These are phyloP conservation scores for Naganishia antarctica DNA, from an alignment of 768 basidiomycete genomes.

Conservation along the genomic window DNA sequence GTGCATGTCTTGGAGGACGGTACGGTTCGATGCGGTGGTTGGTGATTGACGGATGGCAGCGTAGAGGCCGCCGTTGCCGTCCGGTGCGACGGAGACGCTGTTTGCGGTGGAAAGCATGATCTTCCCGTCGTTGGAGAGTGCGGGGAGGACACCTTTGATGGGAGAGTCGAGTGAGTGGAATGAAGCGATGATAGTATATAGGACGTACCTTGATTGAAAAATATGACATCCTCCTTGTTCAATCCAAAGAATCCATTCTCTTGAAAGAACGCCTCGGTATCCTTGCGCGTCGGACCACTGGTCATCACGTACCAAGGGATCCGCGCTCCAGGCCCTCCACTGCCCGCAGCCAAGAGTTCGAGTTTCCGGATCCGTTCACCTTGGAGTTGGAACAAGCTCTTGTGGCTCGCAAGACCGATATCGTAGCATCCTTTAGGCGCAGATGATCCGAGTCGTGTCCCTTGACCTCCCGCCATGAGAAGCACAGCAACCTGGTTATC, in stretches of 20 bases:
- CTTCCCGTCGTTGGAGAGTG: conserved; percentile 88
- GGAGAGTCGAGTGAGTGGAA: background rate
- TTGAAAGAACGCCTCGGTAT: conserved; percentile 79
- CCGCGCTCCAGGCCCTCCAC: conserved; percentile 57
- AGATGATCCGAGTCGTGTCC: conserved; percentile 82
- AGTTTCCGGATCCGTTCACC: conserved; percentile 89
- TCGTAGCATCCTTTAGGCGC: conserved; percentile 98
- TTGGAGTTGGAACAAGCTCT: conserved; percentile 91
- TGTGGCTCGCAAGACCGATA: conserved; percentile 87
- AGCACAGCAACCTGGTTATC: conserved; percentile 85
- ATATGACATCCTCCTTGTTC: conserved; percentile 67
- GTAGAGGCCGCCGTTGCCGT: conserved; percentile 96
- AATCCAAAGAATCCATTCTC: conserved; percentile 77
- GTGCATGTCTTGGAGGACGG: conserved; percentile 77
- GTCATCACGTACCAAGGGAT: conserved; percentile 99
- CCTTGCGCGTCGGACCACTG: conserved; percentile 83
- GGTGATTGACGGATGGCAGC: conserved; percentile 80
- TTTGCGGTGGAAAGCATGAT: conserved; percentile 75
- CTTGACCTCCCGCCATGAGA: conserved; percentile 97
- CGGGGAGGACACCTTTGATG: conserved; percentile 79
- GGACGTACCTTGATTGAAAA: conserved; percentile 89
- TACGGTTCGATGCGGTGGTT: conserved; percentile 59
- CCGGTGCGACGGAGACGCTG: conserved; percentile 87
- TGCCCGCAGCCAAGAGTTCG: conserved; percentile 64
- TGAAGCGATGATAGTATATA: background rate